These are phyloP conservation scores for Beauveria asiatica DNA, from an alignment of 2,329 filamentous ascomycete genomes.

Conservation along the genomic window DNA sequence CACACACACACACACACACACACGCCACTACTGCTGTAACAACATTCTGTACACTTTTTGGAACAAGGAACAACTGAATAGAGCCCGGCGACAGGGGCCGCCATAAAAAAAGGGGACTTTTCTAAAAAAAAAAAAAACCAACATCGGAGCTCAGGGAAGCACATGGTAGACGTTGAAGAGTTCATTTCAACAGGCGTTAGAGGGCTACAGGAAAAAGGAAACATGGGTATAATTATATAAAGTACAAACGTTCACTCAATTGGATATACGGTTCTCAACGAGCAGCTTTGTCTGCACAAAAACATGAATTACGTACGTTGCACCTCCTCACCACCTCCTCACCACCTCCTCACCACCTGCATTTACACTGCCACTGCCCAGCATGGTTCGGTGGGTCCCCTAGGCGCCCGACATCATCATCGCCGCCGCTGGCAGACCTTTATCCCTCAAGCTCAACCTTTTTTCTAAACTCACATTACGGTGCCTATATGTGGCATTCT, in stretches of 20 bases:
- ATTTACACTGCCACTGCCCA: constrained; percentile 9
- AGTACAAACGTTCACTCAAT: not conserved
- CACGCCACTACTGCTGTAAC: not conserved
- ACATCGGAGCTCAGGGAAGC: not conserved
- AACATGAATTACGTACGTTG: not conserved
- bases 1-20: not conserved
- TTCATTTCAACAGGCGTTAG: constrained; percentile 4
- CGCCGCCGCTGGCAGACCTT: not conserved
- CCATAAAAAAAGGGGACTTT: not conserved
- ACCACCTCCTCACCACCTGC: not conserved
- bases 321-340: not conserved
- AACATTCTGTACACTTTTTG: constrained; percentile 4
- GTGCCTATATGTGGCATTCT: not conserved
- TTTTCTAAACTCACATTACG: not conserved
- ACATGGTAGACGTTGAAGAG: not conserved
- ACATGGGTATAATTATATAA: not conserved
- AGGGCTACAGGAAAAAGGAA: not conserved
- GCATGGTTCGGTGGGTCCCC: not conserved
- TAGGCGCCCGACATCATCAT: not conserved
- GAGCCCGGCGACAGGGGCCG: too few species aligned
- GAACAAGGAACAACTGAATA: not conserved
- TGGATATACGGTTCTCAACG: not conserved
- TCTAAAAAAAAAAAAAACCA: too few species aligned
- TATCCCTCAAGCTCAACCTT: not conserved
- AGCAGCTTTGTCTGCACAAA: not conserved